These are phyloP conservation scores for Ophiostoma perfectum DNA, from an alignment of 2,329 filamentous ascomycete genomes.

Conservation along the genomic window DNA sequence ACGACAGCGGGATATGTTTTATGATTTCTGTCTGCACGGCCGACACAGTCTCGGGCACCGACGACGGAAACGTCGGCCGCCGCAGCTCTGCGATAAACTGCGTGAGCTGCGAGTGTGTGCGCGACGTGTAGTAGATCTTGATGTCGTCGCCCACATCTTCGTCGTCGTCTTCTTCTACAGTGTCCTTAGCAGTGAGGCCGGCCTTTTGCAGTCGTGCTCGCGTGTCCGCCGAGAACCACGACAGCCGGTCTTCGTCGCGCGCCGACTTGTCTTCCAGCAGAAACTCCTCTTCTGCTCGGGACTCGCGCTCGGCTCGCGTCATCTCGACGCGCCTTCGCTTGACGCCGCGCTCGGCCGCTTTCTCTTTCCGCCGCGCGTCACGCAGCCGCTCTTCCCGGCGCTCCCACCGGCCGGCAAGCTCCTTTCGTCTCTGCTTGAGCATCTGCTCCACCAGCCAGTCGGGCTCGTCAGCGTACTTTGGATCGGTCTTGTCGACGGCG, in stretches of 20 bases:
- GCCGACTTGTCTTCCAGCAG: slow-evolving; percentile 47
- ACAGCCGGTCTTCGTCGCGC: slow-evolving; percentile 38
- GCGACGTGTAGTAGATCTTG: slow-evolving; percentile 84
- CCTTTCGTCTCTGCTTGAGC: slow-evolving; percentile 60
- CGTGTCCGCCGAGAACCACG: slow-evolving; percentile 67
- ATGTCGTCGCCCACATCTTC: slow-evolving; percentile 54
- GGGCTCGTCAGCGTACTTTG: slow-evolving; percentile 60
- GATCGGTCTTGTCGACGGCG: slow-evolving; percentile 42
- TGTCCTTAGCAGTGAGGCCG: slow-evolving; percentile 40
- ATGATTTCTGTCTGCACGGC: slow-evolving; percentile 48
- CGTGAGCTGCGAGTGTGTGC: slow-evolving; percentile 85
- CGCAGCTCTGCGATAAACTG: slow-evolving; percentile 82
- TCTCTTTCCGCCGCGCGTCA: slow-evolving; percentile 30
- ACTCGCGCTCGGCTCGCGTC: neutral
- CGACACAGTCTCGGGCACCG: slow-evolving; percentile 43
- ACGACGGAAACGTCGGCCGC: slow-evolving; percentile 70
- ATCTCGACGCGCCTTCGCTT: slow-evolving; percentile 44
- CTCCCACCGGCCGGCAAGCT: slow-evolving; percentile 60
- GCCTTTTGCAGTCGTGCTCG: slow-evolving; percentile 65
- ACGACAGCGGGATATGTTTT: slow-evolving; percentile 79
- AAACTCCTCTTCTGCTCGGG: slow-evolving; percentile 61
- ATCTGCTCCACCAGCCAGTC: slow-evolving; percentile 80
- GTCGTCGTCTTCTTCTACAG: slow-evolving; percentile 42
- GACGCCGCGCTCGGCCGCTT: slow-evolving; percentile 27
- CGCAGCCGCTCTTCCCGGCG: slow-evolving; percentile 68